phyloP scores from a whole-genome alignment of 345 rosid genomes.

The Pugionium dolabratum region DNA sequence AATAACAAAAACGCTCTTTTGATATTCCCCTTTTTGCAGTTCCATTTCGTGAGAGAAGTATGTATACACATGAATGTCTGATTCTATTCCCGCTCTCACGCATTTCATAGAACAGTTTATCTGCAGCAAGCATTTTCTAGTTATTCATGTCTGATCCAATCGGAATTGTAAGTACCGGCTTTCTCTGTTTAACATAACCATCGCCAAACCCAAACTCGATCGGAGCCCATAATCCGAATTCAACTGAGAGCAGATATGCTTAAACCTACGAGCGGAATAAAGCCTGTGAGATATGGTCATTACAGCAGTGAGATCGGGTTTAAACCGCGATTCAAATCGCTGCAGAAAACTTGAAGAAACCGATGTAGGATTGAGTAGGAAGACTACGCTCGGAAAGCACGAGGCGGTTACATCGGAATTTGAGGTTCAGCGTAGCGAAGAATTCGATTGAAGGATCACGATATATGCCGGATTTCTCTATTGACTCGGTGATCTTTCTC shows the following conservation, averaged over 20 bases:
- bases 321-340: not conserved
- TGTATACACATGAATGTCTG: slow-evolving; percentile 50
- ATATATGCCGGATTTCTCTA: slow-evolving; percentile 41
- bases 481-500: not conserved
- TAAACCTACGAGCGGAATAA: too few relatives aligned
- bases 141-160: slow-evolving; percentile 39
- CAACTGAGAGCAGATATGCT: slow-evolving; percentile 42
- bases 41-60: slow-evolving; percentile 52
- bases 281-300: too few relatives aligned
- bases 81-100: slow-evolving; percentile 48
- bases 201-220: too few relatives aligned
- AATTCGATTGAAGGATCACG: slow-evolving; percentile 36
- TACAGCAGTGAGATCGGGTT: too few relatives aligned
- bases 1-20: slow-evolving; percentile 59
- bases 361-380: slow-evolving; percentile 48
- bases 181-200: too few relatives aligned
- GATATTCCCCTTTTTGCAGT: slow-evolving; percentile 52
- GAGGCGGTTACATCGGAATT: slow-evolving; percentile 44
- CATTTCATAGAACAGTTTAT: slow-evolving; percentile 68
- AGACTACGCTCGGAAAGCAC: slow-evolving; percentile 51
- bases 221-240: not conserved
- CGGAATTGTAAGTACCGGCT: slow-evolving; percentile 18
- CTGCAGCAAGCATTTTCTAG: slow-evolving; percentile 48
- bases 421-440: slow-evolving; percentile 43
- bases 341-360: slow-evolving; percentile 52